Evolutionary conservation across 1,284 basidiomycete genomes (phyloP).

Genomic region (Sporisorium graminicola): DNA sequence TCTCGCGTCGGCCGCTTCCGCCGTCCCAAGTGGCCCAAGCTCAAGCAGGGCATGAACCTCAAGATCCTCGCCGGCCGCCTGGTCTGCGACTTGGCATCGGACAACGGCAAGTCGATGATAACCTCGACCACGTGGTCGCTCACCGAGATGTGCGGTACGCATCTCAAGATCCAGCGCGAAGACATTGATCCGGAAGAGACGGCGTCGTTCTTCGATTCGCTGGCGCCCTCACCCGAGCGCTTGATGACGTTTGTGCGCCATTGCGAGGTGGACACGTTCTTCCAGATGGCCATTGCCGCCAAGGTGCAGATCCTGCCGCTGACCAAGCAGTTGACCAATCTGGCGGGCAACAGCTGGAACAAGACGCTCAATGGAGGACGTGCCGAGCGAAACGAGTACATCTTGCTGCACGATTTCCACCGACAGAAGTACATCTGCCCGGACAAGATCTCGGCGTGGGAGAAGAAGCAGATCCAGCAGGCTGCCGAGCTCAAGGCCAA

Average conservation of each 20-base stretch:
- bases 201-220: constrained; percentile 87
- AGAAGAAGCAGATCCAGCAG: constrained; percentile 63
- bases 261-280: constrained; percentile 92
- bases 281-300: constrained; percentile 92
- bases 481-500: constrained; percentile 53
- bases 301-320: constrained; percentile 90
- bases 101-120: constrained; percentile 87
- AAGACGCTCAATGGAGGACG: constrained; percentile 76
- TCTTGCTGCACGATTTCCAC: constrained; percentile 97
- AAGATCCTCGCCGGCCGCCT: constrained; percentile 87
- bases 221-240: constrained; percentile 80
- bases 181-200: constrained; percentile 94
- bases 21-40: constrained; percentile 84
- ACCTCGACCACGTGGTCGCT: constrained; percentile 89
- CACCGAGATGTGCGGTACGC: constrained; percentile 85
- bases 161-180: constrained; percentile 78
- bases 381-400: constrained; percentile 98
- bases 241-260: constrained; percentile 90
- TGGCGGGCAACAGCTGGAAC: constrained; percentile 96
- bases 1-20: constrained; percentile 93
- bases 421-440: constrained; percentile 95
- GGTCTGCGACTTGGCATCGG: constrained; percentile 91
- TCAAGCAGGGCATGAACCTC: constrained; percentile 80
- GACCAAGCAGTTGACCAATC: constrained; percentile 92
- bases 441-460: constrained; percentile 86